Conservation (phyloP, 129 eudicot genomes). For the Erigeron canadensis region DNA sequence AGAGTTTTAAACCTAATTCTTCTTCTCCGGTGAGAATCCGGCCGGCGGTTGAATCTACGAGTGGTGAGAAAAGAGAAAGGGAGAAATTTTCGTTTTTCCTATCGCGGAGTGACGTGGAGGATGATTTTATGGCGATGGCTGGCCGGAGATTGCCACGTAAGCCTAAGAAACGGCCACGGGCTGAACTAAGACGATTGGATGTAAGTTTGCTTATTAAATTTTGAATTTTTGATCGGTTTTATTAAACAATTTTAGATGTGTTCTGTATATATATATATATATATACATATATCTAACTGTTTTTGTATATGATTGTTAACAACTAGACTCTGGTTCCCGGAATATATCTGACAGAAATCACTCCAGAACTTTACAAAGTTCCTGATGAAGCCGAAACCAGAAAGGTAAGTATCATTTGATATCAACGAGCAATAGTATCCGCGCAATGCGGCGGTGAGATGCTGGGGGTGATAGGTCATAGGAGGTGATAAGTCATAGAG, state of each 20-base stretch:
- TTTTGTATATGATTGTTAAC: slow-evolving; percentile 35
- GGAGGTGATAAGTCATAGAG: too few species aligned
- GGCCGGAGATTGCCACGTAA: slow-evolving; percentile 59
- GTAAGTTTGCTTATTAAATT: slow-evolving; percentile 36
- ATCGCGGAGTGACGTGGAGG: slow-evolving; percentile 59
- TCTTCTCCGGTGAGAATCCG: slow-evolving; percentile 43
- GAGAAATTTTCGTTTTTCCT: slow-evolving; percentile 58
- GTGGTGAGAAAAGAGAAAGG: slow-evolving; percentile 58
- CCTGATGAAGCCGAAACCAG: slow-evolving; percentile 45
- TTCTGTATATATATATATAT: not conserved
- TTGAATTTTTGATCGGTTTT: not conserved
- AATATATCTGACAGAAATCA: slow-evolving; percentile 60
- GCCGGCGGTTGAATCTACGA: slow-evolving; percentile 22
- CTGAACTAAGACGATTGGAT: slow-evolving; percentile 62
- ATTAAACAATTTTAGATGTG: not conserved
- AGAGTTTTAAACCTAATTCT: slow-evolving; percentile 34
- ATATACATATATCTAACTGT: not conserved
- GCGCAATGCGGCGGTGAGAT: too few species aligned
- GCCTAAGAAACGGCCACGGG: slow-evolving; percentile 64
- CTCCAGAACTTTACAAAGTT: slow-evolving; percentile 70
- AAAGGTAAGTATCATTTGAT: slow-evolving; percentile 30
- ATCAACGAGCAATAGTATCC: too few species aligned
- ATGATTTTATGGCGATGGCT: slow-evolving; percentile 61
- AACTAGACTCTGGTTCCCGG: slow-evolving; percentile 70
- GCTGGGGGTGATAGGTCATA: too few species aligned